Base-by-base conservation (phyloP, 768 basidiomycete species). In the Phlebiopsis gigantea region DNA sequence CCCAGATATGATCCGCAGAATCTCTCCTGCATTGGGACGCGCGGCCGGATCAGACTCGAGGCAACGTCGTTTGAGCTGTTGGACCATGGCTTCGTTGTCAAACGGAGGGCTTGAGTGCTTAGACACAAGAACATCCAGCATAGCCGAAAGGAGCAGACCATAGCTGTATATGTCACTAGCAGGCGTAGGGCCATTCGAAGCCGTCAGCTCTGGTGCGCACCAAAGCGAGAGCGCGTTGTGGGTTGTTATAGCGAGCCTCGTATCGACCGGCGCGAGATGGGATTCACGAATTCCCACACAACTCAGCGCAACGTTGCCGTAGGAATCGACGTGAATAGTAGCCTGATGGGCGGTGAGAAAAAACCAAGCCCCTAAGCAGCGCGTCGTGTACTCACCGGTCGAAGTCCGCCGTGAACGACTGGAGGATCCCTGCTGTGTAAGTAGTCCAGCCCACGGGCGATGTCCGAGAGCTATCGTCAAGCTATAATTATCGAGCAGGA, bases 401-500 rank as follows among this genome's bases (percentile, higher is more conserved):
- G 24, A 5, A 50, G 26, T 12, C 48, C 28, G 12, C 48, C 48
- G 17, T 51, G 34, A 24, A 39, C 24, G 5, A 51, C 50, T 1
- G 48, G 48, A 1, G 48, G 48, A 19, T 50, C 48, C 5, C 48
- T 26, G 28, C 19, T 30, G 29, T 50, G 48, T 15, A 50, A n/a
- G 29, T 50, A 50, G 28, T 50, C 48, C 7, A 50, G 50, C 1
- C 50, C 50, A 1, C 50, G 50, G n/a, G 50, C 24, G 34, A 51
- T 39, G 9, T 41, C 50, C 2, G 50, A 51, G 14, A 41, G 14
- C 50, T 51, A 12, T 24, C 22, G 5, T 39, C 30, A 51, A 10
- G 29, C 17, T 17, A 1, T 14, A 5, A 30, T n/a, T n/a, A n/a
- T n/a, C n/a, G n/a, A n/a, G n/a, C n/a, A 48, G 9, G 15, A 4